Base-by-base conservation (phyloP, 2,329 filamentous ascomycete species). In the Colletotrichum falcatum region DNA sequence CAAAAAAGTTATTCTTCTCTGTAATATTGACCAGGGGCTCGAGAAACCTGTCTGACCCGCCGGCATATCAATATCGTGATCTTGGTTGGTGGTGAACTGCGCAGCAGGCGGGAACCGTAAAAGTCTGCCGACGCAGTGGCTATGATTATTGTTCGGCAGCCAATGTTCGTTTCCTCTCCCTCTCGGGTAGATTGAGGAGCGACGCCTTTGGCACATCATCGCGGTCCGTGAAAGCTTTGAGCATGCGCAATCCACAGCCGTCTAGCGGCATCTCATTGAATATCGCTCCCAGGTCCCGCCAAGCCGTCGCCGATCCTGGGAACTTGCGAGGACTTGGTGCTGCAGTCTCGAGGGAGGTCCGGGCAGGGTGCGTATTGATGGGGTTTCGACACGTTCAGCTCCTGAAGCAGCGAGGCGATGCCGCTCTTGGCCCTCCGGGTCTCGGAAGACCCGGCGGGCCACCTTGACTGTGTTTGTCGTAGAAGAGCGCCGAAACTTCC, bases 251-350 rank as follows among this genome's bases (percentile, higher is more conserved):
- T 0, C 76, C 78, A n/a, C 72, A 66, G 0, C 70, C 74, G 12
- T 75, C 62, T 0, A n/a, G 54, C 1, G 79, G 44, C 1, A 56
- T 61, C 16, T 73, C 67, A 7, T 66, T 61, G 16, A 79, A 51
- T 5, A 85, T 78, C 6, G 75, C 68, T 46, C 83, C 79, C 3
- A 88, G 70, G 70, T 88, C 84, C 0, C 80, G 83, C 71, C 83
- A 85, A 0, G 82, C 87, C 65, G 76, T 78, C 3, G 81, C 84
- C 35, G 77, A 75, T 5, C 42, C 62, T 63, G 1, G 67, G 33
- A 1, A 73, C 66, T 7, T 73, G 66, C 0, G 75, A 71, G 51
- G 75, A 75, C 1, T 54, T 42, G 9, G 74, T 60, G 1, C 73
- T 66, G 20, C 66, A 71, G 48, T 78, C 75, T 11, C 73, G 74